A percentile compares a stretch with the other conserved stretches of the same genome.
phyloP scores from a whole-genome alignment of 31 red algal genomes.

The Porphyra umbilicalis region DNA sequence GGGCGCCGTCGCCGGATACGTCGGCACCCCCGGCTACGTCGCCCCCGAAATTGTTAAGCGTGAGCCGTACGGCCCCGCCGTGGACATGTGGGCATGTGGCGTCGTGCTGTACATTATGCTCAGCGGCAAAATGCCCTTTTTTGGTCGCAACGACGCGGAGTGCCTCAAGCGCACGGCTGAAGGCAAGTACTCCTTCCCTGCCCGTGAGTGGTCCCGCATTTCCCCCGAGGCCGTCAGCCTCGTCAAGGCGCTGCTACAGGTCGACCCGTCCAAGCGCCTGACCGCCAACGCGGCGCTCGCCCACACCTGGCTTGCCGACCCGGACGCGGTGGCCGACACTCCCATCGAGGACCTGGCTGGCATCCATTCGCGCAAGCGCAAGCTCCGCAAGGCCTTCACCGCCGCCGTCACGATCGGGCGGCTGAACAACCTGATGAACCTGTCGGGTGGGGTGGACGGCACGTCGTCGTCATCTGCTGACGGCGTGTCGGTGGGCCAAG shows the following conservation, averaged over 20 bases:
- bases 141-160: constrained; percentile 48
- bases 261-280: constrained; percentile 76
- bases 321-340: neutral
- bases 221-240: constrained; percentile 57
- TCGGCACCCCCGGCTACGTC: constrained; percentile 81
- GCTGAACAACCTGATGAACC: constrained; percentile 9
- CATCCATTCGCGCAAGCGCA: constrained; percentile 77
- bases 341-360: constrained; percentile 71
- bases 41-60: constrained; percentile 71
- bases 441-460: neutral
- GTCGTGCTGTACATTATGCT: constrained; percentile 81
- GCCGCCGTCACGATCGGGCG: constrained; percentile 72
- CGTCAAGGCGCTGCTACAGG: constrained; percentile 60
- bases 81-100: constrained; percentile 71
- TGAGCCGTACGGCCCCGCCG: constrained; percentile 44
- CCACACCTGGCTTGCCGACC: constrained; percentile 53
- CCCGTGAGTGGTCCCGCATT: constrained; percentile 64
- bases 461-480: neutral
- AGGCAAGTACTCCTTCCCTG: constrained; percentile 44
- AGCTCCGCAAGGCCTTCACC: constrained; percentile 79
- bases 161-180: constrained; percentile 50
- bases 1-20: constrained; percentile 41
- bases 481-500: neutral
- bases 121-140: constrained; percentile 71
- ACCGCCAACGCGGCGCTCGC: constrained; percentile 45